A percentile compares a stretch with the other conserved stretches of the same genome.
Conservation (phyloP, 2,329 filamentous ascomycete genomes). For the Pestalotiopsis sp. region DNA sequence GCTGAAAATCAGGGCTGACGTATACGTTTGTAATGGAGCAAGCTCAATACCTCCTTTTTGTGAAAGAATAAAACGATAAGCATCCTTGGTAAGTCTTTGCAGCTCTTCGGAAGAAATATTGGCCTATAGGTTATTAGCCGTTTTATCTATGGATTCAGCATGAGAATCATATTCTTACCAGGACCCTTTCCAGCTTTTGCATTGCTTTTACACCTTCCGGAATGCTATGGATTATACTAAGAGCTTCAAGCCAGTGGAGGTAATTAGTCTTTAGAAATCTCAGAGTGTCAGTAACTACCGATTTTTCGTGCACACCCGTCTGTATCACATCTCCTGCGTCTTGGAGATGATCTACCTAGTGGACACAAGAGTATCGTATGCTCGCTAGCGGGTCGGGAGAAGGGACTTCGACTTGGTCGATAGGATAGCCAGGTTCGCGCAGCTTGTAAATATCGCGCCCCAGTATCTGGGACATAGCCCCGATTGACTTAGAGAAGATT, state of each 20-base stretch:
- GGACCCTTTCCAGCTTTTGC: slow-evolving; percentile 16
- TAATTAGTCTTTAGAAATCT: slow-evolving; percentile 34
- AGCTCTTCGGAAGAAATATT: too few species aligned
- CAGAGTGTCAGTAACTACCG: slow-evolving; percentile 22
- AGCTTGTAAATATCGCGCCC: slow-evolving; percentile 36
- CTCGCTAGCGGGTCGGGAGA: slow-evolving; percentile 25
- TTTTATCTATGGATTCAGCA: slow-evolving; percentile 21
- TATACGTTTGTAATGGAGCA: slow-evolving; percentile 34
- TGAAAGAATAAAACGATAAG: slow-evolving; percentile 14
- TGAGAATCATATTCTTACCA: slow-evolving; percentile 4
- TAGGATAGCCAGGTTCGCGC: slow-evolving; percentile 17
- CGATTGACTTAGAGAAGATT: slow-evolving; percentile 36
- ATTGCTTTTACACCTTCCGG: slow-evolving; percentile 24
- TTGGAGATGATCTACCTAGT: not conserved
- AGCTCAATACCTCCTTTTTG: slow-evolving; percentile 21
- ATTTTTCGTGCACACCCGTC: not conserved
- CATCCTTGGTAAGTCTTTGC: too few species aligned
- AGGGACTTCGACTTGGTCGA: slow-evolving; percentile 21
- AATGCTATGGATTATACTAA: slow-evolving; percentile 33
- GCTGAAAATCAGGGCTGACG: slow-evolving; percentile 31
- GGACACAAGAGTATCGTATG: too few species aligned
- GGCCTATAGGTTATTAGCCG: too few species aligned
- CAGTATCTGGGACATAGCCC: slow-evolving; percentile 29
- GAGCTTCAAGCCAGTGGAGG: slow-evolving; percentile 44
- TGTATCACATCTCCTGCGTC: slow-evolving; percentile 3